phyloP scores from a whole-genome alignment of 202 grass and related monocot species.

The Eragrostis tef region DNA sequence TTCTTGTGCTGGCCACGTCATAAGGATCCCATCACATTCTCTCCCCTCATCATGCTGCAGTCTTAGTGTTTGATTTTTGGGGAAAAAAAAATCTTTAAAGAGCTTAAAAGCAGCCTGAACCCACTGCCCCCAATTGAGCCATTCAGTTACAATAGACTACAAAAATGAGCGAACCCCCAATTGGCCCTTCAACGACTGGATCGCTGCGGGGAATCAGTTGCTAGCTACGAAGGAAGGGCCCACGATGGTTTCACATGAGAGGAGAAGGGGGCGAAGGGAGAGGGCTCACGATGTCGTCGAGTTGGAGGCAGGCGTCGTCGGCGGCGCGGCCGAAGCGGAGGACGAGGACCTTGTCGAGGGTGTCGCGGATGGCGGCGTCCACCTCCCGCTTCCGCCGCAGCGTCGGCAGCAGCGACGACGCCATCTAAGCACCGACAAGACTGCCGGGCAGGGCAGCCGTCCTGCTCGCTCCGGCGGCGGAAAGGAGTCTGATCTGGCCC shows the following conservation, averaged over 20 bases:
- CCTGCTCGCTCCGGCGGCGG: no score
- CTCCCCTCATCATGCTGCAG: not conserved
- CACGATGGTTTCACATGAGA: not conserved
- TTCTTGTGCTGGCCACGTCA: not conserved
- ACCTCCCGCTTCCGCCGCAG: slow-evolving; percentile 70
- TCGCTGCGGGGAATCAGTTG: not conserved
- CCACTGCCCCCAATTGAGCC: not conserved
- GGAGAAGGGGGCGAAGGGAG: not conserved
- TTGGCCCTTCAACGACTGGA: not conserved
- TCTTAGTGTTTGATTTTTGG: not conserved
- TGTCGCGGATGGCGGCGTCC: slow-evolving; percentile 68
- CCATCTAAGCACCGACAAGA: slow-evolving; percentile 47
- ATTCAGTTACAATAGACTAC: not conserved
- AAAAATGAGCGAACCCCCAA: not conserved
- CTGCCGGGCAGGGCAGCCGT: no score
- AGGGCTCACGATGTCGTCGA: slow-evolving; percentile 68
- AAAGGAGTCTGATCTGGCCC: no score
- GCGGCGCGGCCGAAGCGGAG: no score
- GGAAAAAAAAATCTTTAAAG: not conserved
- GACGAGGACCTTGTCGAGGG: slow-evolving; percentile 56
- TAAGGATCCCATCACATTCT: not conserved
- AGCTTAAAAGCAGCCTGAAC: not conserved
- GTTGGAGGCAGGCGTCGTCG: slow-evolving; percentile 66
- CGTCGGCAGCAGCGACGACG: slow-evolving; percentile 56
- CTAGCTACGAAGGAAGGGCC: not conserved